phyloP scores from a whole-genome alignment of 208 protist species.

The Crithidia brevicula region DNA sequence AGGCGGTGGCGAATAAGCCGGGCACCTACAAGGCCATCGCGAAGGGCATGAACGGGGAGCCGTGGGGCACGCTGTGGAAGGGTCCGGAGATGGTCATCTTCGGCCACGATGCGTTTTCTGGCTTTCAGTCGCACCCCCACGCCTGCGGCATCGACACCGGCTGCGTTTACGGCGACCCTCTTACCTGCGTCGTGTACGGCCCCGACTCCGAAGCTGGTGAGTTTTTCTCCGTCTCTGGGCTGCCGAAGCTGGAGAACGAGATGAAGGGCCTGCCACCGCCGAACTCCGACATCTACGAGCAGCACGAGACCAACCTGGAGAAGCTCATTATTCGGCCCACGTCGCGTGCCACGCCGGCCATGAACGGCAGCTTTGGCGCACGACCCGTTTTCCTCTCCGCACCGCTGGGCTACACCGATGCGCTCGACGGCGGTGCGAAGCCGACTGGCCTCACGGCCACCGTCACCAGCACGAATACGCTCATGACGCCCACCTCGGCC shows the following conservation, averaged over 20 bases:
- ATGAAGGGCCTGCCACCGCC: conserved; percentile 73
- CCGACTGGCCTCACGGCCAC: conserved; percentile 19
- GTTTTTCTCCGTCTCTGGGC: conserved; percentile 71
- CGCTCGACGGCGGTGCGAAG: conserved; percentile 9
- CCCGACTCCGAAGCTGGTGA: conserved; percentile 43
- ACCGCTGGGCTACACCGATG: conserved; percentile 27
- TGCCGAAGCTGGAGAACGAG: conserved; percentile 73
- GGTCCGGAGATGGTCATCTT: conserved; percentile 89
- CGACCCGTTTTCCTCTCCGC: conserved; percentile 47
- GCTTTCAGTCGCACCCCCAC: conserved; percentile 75
- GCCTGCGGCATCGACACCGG: conserved; percentile 91
- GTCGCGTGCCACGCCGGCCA: conserved; percentile 39
- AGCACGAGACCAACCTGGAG: conserved; percentile 54
- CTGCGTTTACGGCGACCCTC: conserved; percentile 84
- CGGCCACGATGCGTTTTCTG: conserved; percentile 85
- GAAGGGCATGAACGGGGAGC: conserved; percentile 63
- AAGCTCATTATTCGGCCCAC: conserved; percentile 69
- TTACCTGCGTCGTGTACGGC: conserved; percentile 82
- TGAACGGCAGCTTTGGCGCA: conserved; percentile 17
- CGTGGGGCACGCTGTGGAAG: conserved; percentile 77
- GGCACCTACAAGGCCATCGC: conserved; percentile 50
- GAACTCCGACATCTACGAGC: conserved; percentile 71
- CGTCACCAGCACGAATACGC: conserved; percentile 32
- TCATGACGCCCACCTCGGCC: conserved; percentile 22
- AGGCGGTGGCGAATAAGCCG: conserved; percentile 33